These are phyloP conservation scores for Phaeosphaeriaceae sp. DNA, from an alignment of 2,329 filamentous ascomycete genomes.

Conservation along the genomic window DNA sequence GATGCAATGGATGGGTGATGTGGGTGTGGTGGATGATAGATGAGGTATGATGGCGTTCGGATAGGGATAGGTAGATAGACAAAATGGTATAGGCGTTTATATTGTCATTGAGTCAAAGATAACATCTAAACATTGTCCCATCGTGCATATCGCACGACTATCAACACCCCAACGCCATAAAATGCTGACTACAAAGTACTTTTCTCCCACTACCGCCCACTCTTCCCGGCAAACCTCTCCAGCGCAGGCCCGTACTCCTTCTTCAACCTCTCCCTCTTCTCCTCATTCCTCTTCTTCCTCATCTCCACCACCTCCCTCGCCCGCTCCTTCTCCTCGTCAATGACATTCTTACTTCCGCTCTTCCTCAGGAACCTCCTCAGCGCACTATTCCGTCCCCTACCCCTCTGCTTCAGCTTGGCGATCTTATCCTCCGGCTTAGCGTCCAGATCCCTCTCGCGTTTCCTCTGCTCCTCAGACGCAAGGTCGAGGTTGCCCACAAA, in stretches of 20 bases:
- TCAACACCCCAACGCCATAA: neutral
- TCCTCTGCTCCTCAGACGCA: slow-evolving; percentile 77
- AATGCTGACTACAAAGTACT: slow-evolving; percentile 3
- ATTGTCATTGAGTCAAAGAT: neutral
- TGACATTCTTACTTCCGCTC: slow-evolving; percentile 90
- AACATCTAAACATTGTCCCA: neutral
- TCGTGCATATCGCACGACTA: neutral
- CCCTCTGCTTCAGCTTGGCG: slow-evolving; percentile 74
- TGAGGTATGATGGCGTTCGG: slow-evolving; percentile 11
- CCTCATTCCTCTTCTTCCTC: slow-evolving; percentile 66
- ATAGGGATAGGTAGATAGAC: slow-evolving; percentile 18
- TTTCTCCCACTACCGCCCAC: neutral
- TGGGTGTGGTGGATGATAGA: slow-evolving; percentile 22
- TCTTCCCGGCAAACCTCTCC: slow-evolving; percentile 81
- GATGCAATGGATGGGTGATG: slow-evolving; percentile 6
- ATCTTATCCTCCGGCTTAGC: slow-evolving; percentile 68
- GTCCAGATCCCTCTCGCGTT: slow-evolving; percentile 82
- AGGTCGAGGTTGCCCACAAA: slow-evolving; percentile 89
- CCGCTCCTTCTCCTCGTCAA: slow-evolving; percentile 91
- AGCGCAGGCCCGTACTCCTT: slow-evolving; percentile 85
- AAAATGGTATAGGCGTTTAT: slow-evolving; percentile 16
- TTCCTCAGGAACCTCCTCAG: slow-evolving; percentile 89
- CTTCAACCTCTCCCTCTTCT: slow-evolving; percentile 59
- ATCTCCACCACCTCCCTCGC: slow-evolving; percentile 83
- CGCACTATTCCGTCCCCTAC: slow-evolving; percentile 87